These are phyloP conservation scores for Dactylellina sp. DNA, from an alignment of 2,329 filamentous ascomycete genomes.

Conservation along the genomic window DNA sequence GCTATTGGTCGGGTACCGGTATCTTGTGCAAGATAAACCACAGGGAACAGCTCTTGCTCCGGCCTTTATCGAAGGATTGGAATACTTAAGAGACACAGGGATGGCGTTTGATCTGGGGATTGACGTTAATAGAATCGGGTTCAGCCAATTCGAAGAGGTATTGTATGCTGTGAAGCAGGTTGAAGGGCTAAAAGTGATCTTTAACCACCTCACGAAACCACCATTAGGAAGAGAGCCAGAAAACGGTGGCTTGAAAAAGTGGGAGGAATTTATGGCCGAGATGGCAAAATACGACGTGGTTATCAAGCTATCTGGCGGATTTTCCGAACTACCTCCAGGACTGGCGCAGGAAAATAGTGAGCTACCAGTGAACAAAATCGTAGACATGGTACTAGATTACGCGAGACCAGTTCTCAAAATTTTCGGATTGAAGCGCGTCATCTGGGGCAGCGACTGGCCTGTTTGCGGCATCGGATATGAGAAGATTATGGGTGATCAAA, in stretches of 20 bases:
- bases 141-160: constrained; percentile 78
- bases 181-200: constrained; percentile 74
- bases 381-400: constrained; percentile 30
- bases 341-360: constrained; percentile 6
- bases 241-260: constrained; percentile 57
- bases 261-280: constrained; percentile 47
- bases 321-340: constrained; percentile 77
- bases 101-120: constrained; percentile 85
- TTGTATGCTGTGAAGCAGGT: constrained; percentile 75
- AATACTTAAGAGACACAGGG: constrained; percentile 73
- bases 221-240: constrained; percentile 57
- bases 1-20: constrained; percentile 79
- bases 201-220: constrained; percentile 70
- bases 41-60: constrained; percentile 73
- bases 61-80: constrained; percentile 74
- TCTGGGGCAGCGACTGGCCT: constrained; percentile 96
- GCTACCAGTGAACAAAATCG: constrained; percentile 22
- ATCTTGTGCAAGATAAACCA: constrained; percentile 82
- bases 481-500: constrained; percentile 57
- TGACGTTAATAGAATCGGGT: constrained; percentile 80
- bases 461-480: constrained; percentile 77
- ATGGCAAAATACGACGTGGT: constrained; percentile 65
- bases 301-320: constrained; percentile 90
- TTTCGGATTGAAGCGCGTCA: constrained; percentile 78
- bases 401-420: constrained; percentile 73